Percentiles rank a stretch among this genome's conserved stretches.
Conservation (phyloP, 73 alveolate species). For the Effrenium voratum region DNA sequence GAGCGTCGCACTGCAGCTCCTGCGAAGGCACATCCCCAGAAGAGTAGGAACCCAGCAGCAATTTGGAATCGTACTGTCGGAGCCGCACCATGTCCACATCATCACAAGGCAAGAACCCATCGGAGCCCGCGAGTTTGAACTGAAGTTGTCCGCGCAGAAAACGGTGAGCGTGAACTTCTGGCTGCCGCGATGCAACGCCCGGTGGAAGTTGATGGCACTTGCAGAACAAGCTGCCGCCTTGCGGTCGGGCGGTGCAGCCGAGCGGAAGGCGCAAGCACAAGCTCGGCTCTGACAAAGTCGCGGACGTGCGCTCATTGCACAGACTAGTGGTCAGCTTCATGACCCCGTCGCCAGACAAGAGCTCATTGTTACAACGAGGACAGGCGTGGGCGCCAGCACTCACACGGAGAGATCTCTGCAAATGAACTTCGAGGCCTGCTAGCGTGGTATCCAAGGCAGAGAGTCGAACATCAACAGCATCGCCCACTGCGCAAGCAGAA, state of each 20-base stretch:
- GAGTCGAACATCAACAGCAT: background rate
- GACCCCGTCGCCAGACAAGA: conserved; percentile 33
- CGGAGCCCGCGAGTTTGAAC: background rate
- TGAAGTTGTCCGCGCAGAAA: background rate
- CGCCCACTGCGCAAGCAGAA: background rate
- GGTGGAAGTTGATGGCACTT: background rate
- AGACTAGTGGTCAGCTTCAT: conserved; percentile 22
- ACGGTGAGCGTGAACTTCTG: background rate
- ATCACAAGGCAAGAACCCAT: background rate
- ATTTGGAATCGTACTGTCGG: background rate
- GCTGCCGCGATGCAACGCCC: background rate
- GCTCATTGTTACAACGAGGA: background rate
- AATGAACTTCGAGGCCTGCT: background rate
- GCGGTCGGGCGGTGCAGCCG: background rate
- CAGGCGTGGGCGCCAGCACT: background rate
- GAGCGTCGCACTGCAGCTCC: no score
- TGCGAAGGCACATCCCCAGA: background rate
- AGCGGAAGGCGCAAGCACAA: background rate
- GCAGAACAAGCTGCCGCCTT: background rate
- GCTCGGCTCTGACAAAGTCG: background rate
- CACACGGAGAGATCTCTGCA: background rate
- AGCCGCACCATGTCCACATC: background rate
- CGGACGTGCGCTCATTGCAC: conserved; percentile 43
- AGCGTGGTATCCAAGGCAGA: background rate
- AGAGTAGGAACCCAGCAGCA: background rate